Percentiles rank a stretch among this genome's conserved stretches.
phyloP scores from a whole-genome alignment of 768 basidiomycete genomes.

The Calocera cornea region DNA sequence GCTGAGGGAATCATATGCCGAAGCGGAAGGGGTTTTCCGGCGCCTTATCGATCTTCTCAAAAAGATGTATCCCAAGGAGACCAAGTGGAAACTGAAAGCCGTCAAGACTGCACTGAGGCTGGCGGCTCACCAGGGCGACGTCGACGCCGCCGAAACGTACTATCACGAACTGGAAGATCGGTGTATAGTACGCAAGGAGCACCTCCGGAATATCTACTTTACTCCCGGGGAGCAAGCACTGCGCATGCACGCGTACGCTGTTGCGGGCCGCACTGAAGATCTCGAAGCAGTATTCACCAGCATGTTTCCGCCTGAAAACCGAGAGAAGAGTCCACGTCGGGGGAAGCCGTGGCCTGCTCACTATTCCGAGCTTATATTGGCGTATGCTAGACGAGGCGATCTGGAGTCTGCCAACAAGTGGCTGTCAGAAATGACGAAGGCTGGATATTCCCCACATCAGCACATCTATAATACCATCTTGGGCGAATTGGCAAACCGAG shows the following conservation, averaged over 20 bases:
- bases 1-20: neutral
- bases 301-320: conserved; percentile 34
- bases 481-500: conserved; percentile 38
- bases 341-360: conserved; percentile 27
- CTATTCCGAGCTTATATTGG: conserved; percentile 44
- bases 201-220: conserved; percentile 4
- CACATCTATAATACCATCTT: conserved; percentile 50
- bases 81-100: neutral
- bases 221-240: conserved; percentile 22
- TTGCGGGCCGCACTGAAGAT: conserved; percentile 29
- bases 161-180: conserved; percentile 28
- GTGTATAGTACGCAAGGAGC: too few species aligned
- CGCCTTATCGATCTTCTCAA: neutral
- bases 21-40: neutral
- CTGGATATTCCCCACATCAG: conserved; percentile 40
- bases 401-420: conserved; percentile 38
- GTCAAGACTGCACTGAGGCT: neutral
- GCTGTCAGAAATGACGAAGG: conserved; percentile 39
- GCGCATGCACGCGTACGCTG: conserved; percentile 45
- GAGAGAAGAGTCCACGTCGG: conserved; percentile 21
- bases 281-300: conserved; percentile 40
- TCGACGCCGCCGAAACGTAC: conserved; percentile 31
- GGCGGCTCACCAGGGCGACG: conserved; percentile 38
- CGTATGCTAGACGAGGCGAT: conserved; percentile 37
- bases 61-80: neutral